These are phyloP conservation scores for Serendipita sp. DNA, from an alignment of 1,284 basidiomycete genomes.

Conservation along the genomic window DNA sequence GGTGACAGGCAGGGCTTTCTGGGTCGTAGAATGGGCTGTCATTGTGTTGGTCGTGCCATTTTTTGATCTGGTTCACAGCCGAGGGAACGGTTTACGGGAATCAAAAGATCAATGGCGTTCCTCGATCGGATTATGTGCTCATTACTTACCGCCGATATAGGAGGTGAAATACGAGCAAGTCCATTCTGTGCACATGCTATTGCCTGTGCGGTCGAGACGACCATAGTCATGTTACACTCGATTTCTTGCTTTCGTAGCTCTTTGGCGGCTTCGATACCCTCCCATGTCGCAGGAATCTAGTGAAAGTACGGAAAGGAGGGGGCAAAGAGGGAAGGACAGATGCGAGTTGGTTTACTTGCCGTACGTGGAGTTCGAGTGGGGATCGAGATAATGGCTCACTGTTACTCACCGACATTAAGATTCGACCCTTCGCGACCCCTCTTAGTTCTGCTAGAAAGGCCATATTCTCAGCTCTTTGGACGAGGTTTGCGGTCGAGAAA, in stretches of 20 bases:
- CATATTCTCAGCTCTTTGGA: neutral
- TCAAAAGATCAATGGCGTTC: neutral
- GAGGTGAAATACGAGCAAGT: neutral
- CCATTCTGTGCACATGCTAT: neutral
- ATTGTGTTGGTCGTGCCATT: neutral
- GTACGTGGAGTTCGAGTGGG: neutral
- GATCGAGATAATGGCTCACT: neutral
- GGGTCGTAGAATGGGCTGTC: conserved; percentile 1
- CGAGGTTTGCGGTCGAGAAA: no score
- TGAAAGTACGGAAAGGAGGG: no score
- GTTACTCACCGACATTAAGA: neutral
- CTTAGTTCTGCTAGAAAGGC: neutral
- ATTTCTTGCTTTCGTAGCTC: neutral
- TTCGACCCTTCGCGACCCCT: neutral
- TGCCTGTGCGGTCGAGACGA: neutral
- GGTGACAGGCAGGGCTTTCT: neutral
- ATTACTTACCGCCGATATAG: neutral
- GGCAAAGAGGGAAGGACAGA: no score
- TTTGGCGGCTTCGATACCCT: neutral
- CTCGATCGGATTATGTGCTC: no score
- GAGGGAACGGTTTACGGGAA: neutral
- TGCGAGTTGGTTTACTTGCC: no score
- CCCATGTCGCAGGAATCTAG: conserved; percentile 4
- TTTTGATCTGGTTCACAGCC: neutral
- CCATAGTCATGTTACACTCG: neutral